Evolutionary conservation across 768 basidiomycete genomes (phyloP), one percentile per base, ranked within the genome.

Genomic region (Pisolithus orientalis): DNA sequence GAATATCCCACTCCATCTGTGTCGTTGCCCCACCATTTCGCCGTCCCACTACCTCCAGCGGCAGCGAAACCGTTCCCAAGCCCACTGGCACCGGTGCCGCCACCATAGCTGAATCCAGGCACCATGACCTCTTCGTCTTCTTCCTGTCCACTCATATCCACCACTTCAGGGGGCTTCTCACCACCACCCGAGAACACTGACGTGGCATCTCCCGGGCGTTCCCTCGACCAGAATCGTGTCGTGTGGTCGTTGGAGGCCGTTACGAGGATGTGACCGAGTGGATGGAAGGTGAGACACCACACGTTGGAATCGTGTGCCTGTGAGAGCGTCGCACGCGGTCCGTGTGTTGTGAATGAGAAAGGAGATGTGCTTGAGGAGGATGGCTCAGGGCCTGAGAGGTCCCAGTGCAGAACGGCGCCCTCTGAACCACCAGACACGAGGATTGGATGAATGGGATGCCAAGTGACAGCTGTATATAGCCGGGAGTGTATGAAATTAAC

Each of bases 221-320:
- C 90, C 60, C 95, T 82, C 45, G 86, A 85, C 95, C 96, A 98
- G 78, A 98, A 99, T n/a, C 94, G 82, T 6, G 95, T 96, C 5
- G 96, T 97, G 72, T 94, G 92, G 75, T 99, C 96, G 73, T 96
- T 98, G n/a, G 89, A 90, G 9, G 87, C 96, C 56, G 83, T 86
- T 55, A 86, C 93, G 60, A 99, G 84, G 60, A 98, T 79, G 70
- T 98, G 94, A 0, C 96, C 95, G 14, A 98, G 81, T 0, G 95
- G 94, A 70, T 98, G 94, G 78, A 84, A 99, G 4, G 92, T 83
- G 57, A 99, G 80, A 0, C 91, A 84, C 91, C 94, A 98, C 56
- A 99, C 91, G 67, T 94, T 94, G 29, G 90, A 92, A 73, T 99
- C 96, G 76, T 99, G 96, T 8, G 96, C 96, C 65, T 92, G 88